These are phyloP conservation scores for Nicotiana tomentosiformis DNA, from an alignment of 257 asterid species.

Conservation along the genomic window DNA sequence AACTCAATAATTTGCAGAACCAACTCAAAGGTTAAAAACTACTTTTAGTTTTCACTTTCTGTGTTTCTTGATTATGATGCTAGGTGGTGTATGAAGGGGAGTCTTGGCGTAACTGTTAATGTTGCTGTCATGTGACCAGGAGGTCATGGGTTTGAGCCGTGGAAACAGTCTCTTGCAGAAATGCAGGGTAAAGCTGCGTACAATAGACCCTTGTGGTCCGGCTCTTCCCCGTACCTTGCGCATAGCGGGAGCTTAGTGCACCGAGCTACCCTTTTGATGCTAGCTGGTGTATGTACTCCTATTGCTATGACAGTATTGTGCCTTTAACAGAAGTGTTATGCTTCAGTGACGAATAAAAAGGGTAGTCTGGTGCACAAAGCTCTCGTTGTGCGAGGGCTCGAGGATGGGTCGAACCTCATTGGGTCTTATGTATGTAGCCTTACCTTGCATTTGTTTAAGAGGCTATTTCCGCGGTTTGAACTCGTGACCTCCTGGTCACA, in stretches of 20 bases:
- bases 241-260: too few species aligned
- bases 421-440: neutral
- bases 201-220: too few species aligned
- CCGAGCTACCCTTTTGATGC: neutral
- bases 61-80: neutral
- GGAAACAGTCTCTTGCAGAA: too few species aligned
- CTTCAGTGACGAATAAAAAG: neutral
- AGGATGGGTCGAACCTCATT: neutral
- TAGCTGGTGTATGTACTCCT: too few species aligned
- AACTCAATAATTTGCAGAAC: constrained; percentile 65
- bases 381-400: neutral
- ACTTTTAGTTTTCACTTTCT: neutral
- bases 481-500: neutral
- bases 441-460: neutral
- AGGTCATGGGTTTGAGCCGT: too few species aligned
- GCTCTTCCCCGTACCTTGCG: too few species aligned
- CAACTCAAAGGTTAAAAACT: constrained; percentile 62
- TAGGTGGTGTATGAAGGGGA: neutral
- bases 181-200: too few species aligned
- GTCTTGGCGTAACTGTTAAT: too few species aligned
- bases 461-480: neutral
- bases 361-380: neutral
- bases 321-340: neutral
- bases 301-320: neutral
- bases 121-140: too few species aligned